A percentile compares a stretch with the other conserved stretches of the same genome.
Conservation (phyloP, 2,329 filamentous ascomycete species). For the Periconia digitata region DNA sequence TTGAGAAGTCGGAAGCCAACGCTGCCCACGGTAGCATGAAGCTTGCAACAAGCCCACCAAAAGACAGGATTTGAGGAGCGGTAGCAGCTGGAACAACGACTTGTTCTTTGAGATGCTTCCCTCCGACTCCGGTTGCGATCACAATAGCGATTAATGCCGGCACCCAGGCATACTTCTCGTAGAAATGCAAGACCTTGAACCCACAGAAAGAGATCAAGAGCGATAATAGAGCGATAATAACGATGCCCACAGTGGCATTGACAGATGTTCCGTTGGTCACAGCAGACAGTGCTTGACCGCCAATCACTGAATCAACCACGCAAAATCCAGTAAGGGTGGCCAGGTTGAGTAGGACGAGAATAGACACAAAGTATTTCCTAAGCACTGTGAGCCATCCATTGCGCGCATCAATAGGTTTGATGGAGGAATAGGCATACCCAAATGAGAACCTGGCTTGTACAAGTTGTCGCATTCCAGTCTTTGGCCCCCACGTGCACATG, state of each 20-base stretch:
- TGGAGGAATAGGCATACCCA: constrained; percentile 43
- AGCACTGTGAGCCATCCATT: background rate
- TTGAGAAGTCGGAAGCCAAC: constrained; percentile 62
- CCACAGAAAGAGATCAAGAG: constrained; percentile 65
- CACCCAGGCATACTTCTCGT: constrained; percentile 61
- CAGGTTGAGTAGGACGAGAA: constrained; percentile 65
- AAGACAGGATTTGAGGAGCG: constrained; percentile 55
- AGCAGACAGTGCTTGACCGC: constrained; percentile 53
- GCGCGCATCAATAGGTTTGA: background rate
- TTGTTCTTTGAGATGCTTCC: constrained; percentile 54
- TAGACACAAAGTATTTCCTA: constrained; percentile 55
- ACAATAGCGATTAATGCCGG: constrained; percentile 57
- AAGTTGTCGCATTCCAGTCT: constrained; percentile 67
- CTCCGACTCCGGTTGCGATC: constrained; percentile 59
- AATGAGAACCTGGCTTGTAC: constrained; percentile 66
- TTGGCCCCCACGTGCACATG: constrained; percentile 60
- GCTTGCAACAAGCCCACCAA: constrained; percentile 63
- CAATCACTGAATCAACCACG: constrained; percentile 63
- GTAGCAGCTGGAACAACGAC: constrained; percentile 46
- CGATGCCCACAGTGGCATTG: constrained; percentile 60
- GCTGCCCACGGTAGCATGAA: constrained; percentile 66
- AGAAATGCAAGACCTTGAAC: constrained; percentile 57
- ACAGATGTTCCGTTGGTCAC: constrained; percentile 43
- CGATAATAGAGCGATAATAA: constrained; percentile 60
- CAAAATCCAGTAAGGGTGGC: constrained; percentile 66